Evolutionary conservation across 179 eudicot species (phyloP), one percentile per base, ranked within the genome.

Genomic region (Beta macrorhiza): DNA sequence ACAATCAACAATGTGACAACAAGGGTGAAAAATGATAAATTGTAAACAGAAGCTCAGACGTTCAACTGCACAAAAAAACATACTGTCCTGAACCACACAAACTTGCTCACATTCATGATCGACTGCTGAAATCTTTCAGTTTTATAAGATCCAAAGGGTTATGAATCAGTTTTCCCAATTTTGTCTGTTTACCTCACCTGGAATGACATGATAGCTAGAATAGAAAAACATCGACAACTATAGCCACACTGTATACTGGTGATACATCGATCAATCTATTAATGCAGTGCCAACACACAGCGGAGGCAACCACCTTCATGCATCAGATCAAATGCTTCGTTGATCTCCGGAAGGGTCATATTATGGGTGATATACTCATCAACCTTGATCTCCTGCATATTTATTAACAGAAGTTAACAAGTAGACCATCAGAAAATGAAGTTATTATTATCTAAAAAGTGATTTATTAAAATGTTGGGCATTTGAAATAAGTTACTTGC

Each of bases 331-430:
- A 96, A 94, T 25, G 97, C 98, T 79, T 94, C 81, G 87, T 94
- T 96, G 85, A 96, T 96, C 79, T 96, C 94, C 19, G 64, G 77
- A 20, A 96, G 92, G 65, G 87, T 89, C 89, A 90, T 64, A 81
- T 75, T 90, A 87, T 94, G 98, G 58, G 99, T 94, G 75, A 96
- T 88, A 88, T 94, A 96, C 85, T 96, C 98, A 20, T 96, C 97
- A 32, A 96, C 95, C 92, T 96, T 96, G 89, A 96, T 94, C 88
- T 96, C 98, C 99, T 95, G 91, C 72, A 61, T 8, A 12, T 22
- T 12, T 3, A 16, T 7, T 1, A 37, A 45, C 4, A 68, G n/a
- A 77, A 7, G 42, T 22, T 14, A 16, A 10, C 17, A 59, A 51
- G 25, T 19, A 3, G 25, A 32, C 7, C 11, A 68, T 49, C 5